Evolutionary conservation across 2,329 filamentous ascomycete genomes (phyloP).

Genomic region (Fonsecaea pedrosoi): DNA sequence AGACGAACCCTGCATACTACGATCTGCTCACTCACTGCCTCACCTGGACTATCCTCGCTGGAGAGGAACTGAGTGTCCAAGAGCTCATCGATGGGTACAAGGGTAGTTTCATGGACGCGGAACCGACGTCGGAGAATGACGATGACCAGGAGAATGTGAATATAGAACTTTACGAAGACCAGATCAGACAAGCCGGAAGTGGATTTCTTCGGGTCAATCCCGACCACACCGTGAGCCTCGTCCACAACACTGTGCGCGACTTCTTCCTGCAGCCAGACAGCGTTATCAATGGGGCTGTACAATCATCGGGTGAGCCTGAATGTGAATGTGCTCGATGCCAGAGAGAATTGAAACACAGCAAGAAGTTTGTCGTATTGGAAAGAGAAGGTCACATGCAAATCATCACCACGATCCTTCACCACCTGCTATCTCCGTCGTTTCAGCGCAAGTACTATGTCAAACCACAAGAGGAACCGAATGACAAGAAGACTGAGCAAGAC

Average conservation of each 20-base stretch:
- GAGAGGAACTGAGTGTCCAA: neutral
- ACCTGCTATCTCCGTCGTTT: conserved; percentile 1
- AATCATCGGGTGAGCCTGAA: neutral
- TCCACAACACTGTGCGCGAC: conserved; percentile 2
- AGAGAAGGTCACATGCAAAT: conserved; percentile 1
- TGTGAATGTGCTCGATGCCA: neutral
- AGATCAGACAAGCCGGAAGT: conserved; percentile 2
- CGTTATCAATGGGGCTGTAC: neutral
- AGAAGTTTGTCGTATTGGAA: neutral
- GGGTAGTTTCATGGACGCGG: neutral
- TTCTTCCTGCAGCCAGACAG: neutral
- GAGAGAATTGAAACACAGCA: neutral
- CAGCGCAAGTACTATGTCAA: conserved; percentile 3
- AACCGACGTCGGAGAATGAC: neutral
- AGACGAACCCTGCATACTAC: neutral
- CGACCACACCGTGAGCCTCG: neutral
- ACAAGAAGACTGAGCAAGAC: neutral
- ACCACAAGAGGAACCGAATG: neutral
- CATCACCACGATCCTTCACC: neutral
- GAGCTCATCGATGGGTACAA: conserved; percentile 3
- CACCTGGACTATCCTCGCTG: neutral
- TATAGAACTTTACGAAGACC: neutral
- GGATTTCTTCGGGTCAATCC: neutral
- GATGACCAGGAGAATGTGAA: neutral
- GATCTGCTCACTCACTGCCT: conserved; percentile 3